phyloP scores from a whole-genome alignment of 192 early-diverging fungal species.

The Geosiphon pyriformis region DNA sequence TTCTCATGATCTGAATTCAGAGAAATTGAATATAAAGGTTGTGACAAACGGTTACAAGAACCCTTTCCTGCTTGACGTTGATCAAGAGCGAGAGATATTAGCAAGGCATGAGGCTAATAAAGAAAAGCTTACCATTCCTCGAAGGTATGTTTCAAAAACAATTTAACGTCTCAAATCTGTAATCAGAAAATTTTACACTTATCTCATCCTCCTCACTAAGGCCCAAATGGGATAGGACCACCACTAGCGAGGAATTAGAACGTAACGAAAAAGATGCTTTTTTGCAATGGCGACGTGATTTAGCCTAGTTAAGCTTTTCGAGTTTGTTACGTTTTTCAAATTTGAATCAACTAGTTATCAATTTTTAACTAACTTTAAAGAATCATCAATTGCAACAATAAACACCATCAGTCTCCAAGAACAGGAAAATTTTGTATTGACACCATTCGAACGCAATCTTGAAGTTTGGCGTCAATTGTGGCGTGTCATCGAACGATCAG shows the following conservation, averaged over 20 bases:
- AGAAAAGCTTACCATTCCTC: slow-evolving; percentile 74
- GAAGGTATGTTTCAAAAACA: slow-evolving; percentile 43
- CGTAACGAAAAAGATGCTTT: slow-evolving; percentile 79
- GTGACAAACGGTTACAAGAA: slow-evolving; percentile 67
- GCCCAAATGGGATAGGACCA: slow-evolving; percentile 83
- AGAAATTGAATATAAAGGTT: slow-evolving; percentile 80
- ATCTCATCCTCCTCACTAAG: too few relatives aligned
- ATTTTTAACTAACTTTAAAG: too few relatives aligned
- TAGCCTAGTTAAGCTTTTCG: slow-evolving; percentile 54
- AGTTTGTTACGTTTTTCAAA: too few relatives aligned
- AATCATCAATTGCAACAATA: too few relatives aligned
- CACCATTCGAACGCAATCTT: slow-evolving; percentile 97
- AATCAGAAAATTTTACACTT: too few relatives aligned
- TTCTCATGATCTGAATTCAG: slow-evolving; percentile 30
- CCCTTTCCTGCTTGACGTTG: slow-evolving; percentile 74
- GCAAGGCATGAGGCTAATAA: slow-evolving; percentile 71
- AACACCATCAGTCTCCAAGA: slow-evolving; percentile 76
- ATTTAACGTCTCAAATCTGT: too few relatives aligned
- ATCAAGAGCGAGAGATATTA: slow-evolving; percentile 75
- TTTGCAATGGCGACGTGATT: slow-evolving; percentile 85
- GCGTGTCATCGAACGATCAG: slow-evolving; percentile 96
- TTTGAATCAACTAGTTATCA: too few relatives aligned
- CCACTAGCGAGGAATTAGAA: slow-evolving; percentile 78
- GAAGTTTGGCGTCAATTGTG: slow-evolving; percentile 99
- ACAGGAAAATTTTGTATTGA: slow-evolving; percentile 86